Percentiles rank a stretch among this genome's conserved stretches.
These are phyloP conservation scores for Triticum dicoccoides DNA, from an alignment of 176 grass and related monocot species.

Conservation along the genomic window DNA sequence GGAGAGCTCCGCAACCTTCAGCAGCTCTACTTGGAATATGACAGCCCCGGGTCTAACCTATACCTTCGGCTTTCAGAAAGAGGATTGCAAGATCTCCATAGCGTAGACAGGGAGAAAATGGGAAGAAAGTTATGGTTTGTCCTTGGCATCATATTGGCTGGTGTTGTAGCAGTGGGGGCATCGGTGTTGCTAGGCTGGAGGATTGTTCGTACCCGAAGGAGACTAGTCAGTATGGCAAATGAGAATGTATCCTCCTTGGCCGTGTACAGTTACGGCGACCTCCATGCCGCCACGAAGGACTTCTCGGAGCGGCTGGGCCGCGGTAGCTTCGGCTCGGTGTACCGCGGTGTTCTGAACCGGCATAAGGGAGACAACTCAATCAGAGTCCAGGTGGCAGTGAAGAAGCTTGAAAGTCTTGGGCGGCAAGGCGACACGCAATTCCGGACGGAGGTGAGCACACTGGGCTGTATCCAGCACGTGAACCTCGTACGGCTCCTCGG, in stretches of 20 bases:
- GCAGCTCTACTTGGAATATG: not conserved
- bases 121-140: not conserved
- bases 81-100: not conserved
- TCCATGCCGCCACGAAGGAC: too few relatives aligned
- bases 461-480: not conserved
- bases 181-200: not conserved
- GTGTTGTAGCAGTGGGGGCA: not conserved
- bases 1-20: too few relatives aligned
- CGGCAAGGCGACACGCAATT: conserved; percentile 5
- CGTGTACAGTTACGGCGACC: too few relatives aligned
- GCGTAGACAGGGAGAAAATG: too few relatives aligned
- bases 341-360: not conserved
- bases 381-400: not conserved
- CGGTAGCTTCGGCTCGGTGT: conserved; percentile 3
- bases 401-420: conserved; percentile 4
- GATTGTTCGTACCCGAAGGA: not conserved
- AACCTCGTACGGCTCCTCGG: too few relatives aligned
- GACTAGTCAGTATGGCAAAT: not conserved
- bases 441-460: not conserved
- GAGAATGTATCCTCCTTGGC: not conserved
- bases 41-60: not conserved
- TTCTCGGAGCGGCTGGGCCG: too few relatives aligned
- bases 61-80: not conserved
- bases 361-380: not conserved
- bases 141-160: not conserved